Evolutionary conservation across 1,139 yeast genomes (phyloP).

Genomic region (Debaryomyces subglobosus): DNA sequence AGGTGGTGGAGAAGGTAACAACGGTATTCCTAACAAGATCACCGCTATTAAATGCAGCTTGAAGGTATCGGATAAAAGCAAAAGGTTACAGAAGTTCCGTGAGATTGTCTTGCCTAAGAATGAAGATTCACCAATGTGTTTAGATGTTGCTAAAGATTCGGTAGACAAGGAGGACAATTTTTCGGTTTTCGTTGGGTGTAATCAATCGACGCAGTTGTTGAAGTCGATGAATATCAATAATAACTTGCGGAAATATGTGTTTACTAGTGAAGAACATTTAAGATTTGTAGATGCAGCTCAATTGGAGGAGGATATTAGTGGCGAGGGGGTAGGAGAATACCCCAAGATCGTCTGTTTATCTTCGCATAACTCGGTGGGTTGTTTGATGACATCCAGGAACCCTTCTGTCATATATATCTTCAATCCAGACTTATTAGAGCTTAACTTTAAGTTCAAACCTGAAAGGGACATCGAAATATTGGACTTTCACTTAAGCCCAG

Average conservation of each 20-base stretch:
- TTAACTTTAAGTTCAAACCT: conserved; percentile 24
- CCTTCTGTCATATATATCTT: conserved; percentile 65
- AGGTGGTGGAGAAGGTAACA: conserved; percentile 92
- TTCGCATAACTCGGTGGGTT: conserved; percentile 57
- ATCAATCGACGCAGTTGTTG: conserved; percentile 60
- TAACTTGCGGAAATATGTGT: conserved; percentile 69
- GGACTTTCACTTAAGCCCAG: conserved; percentile 35
- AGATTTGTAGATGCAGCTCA: conserved; percentile 63
- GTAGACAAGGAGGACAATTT: conserved; percentile 36
- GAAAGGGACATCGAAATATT: conserved; percentile 25
- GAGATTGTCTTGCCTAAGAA: conserved; percentile 63
- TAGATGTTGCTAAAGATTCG: conserved; percentile 49
- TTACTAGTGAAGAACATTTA: conserved; percentile 60
- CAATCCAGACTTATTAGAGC: conserved; percentile 56
- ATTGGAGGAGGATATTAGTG: conserved; percentile 38
- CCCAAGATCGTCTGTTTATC: conserved; percentile 61
- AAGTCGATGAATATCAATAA: conserved; percentile 66
- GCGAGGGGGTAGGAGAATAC: conserved; percentile 49
- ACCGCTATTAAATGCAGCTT: conserved; percentile 68
- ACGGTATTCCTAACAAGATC: conserved; percentile 85
- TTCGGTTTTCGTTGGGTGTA: conserved; percentile 70
- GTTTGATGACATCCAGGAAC: conserved; percentile 60
- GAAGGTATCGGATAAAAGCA: conserved; percentile 49
- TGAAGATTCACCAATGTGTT: conserved; percentile 77
- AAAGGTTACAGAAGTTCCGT: conserved; percentile 60